Evolutionary conservation across 2,329 filamentous ascomycete genomes (phyloP), one percentile per base, ranked within the genome.

Genomic region (Penicillium freii): DNA sequence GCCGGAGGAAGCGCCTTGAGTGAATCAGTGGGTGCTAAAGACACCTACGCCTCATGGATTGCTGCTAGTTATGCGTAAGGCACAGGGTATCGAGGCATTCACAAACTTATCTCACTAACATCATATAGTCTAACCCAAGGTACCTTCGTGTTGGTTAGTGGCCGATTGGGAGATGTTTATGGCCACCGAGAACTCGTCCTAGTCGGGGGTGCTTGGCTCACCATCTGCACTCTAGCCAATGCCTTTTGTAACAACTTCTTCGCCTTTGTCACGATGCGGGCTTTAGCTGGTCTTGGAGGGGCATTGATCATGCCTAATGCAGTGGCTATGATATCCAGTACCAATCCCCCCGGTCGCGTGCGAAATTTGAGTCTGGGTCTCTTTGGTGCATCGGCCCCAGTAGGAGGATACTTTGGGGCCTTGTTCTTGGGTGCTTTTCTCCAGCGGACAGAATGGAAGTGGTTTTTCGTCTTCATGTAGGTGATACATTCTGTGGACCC

Each of bases 171-270:
- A 2, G 82, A 85, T 42, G 70, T 82, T 0, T 84, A 82, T 57
- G 85, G 85, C 0, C 80, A 86, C 69, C 83, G 83, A 66, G 75
- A 70, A 5, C 69, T 85, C 36, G 80, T 87, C 36, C 63, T 86
- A 8, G 63, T 75, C 51, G 85, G 85, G 2, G 80, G 82, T 31
- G 54, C 74, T 17, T 87, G 83, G 82, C 82, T 83, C 39, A 75
- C 79, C 0, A 40, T 81, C 5, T 86, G 82, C 78, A 80, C 80
- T 1, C 66, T 84, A 15, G 59, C 82, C 1, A 77, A 76, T 4
- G 84, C 82, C 0, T 82, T 82, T 53, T 78, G 73, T 42, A 71
- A 68, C 2, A 74, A 69, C 3, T 77, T 78, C 40, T 69, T 77
- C 3, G 65, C 75, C 0, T 81, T 83, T 56, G 70, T 77, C 23